Conservation (phyloP, 1,284 basidiomycete genomes). For the Termitomyces sp. region DNA sequence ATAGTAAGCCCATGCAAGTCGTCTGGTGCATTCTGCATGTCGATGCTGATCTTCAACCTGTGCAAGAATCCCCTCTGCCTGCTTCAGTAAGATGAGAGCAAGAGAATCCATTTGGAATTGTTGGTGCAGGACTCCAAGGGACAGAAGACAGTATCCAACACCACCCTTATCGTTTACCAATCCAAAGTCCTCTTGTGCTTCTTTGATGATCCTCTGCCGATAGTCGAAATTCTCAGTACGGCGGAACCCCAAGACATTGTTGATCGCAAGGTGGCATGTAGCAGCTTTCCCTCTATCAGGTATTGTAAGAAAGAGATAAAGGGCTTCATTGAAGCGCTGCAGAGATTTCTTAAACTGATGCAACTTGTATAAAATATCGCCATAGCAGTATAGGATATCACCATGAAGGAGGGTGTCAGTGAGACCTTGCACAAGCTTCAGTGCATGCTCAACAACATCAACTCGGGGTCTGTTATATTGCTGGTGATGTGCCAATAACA, state of each 20-base stretch:
- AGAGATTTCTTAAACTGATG: not conserved
- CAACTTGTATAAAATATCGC: not conserved
- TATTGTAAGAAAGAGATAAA: not conserved
- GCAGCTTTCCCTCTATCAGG: not conserved
- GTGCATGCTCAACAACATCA: slow-evolving; percentile 4
- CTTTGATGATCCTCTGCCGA: not conserved
- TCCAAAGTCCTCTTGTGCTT: slow-evolving; percentile 1
- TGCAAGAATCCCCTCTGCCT: not conserved
- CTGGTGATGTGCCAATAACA: slow-evolving; percentile 5
- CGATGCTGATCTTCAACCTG: not conserved
- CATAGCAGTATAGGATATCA: not conserved
- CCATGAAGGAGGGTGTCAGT: not conserved
- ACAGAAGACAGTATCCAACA: not conserved
- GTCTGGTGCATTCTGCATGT: not conserved
- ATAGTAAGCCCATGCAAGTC: not conserved
- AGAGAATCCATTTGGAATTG: not conserved
- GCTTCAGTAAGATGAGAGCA: not conserved
- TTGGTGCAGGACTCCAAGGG: not conserved
- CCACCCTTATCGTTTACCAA: not conserved
- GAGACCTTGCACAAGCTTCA: not conserved
- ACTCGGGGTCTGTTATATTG: not conserved
- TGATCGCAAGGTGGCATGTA: not conserved
- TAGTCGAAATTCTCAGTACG: not conserved
- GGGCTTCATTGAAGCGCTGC: not conserved
- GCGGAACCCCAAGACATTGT: not conserved